phyloP scores from a whole-genome alignment of 345 rosid species.

The Brassica rapa region DNA sequence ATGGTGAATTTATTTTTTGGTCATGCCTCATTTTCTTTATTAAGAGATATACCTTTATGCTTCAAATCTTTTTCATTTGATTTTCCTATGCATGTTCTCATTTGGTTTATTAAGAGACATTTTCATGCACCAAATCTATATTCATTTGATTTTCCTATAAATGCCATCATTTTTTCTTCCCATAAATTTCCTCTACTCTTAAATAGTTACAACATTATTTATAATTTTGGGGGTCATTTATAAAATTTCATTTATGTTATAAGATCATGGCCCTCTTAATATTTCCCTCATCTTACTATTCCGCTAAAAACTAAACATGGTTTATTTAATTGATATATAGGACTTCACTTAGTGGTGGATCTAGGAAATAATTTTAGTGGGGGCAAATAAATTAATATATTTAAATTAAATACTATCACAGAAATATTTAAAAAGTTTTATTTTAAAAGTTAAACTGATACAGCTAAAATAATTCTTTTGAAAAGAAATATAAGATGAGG shows the following conservation, averaged over 20 bases:
- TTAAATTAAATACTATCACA: no score
- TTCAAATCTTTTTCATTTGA: no score
- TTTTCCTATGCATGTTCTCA: no score
- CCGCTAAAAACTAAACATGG: neutral
- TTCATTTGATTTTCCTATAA: neutral
- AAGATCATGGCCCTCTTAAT: neutral
- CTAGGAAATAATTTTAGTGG: no score
- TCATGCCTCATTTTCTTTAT: neutral
- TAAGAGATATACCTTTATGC: neutral
- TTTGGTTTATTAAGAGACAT: neutral
- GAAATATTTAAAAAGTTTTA: no score
- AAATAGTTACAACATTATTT: neutral
- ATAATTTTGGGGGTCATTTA: neutral
- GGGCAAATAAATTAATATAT: no score
- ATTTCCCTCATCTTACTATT: neutral
- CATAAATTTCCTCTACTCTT: neutral
- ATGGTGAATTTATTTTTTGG: slow-evolving; percentile 14
- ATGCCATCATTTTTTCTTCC: neutral
- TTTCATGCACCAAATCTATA: neutral
- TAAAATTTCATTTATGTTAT: neutral
- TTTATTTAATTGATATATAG: no score
- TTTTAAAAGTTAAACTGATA: no score
- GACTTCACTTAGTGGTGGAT: no score
- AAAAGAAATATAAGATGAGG: no score
- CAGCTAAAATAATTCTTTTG: no score